Evolutionary conservation across 2,329 filamentous ascomycete species (phyloP), one percentile per base, ranked within the genome.

Genomic region (Penicillium sp.): DNA sequence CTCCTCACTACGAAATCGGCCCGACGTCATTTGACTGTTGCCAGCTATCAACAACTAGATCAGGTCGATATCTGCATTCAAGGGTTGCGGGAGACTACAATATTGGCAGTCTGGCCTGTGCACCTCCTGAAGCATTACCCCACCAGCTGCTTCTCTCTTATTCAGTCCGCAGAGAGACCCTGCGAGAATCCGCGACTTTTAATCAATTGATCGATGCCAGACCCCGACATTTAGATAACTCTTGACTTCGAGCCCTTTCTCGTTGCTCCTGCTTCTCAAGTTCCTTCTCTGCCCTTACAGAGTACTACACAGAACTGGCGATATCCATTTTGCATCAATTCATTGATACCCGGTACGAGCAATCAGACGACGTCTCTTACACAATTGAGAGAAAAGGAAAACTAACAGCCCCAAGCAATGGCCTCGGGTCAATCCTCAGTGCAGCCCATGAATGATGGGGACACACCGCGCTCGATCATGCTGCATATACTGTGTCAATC

Each of bases 401-500:
- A 11, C 33, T 35, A 35, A 35, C 14, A 11, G 4, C 34, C 35
- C 27, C 29, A 37, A 28, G 28, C 31, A 22, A 55, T 56, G 54
- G 46, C 44, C 29, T 36, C 44, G 25, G 25, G 16, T 14, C 5
- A 43, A 35, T 27, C 42, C 10, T n/a, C 52, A 18, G 31, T 56
- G 4, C 46, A 44, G 42, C 27, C 16, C 11, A 22, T 25, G 40
- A 13, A 6, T 22, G 27, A 19, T 44, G 38, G 10, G 33, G 22
- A 16, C n/a, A 27, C 14, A 35, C 45, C 7, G 18, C 50, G 41
- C 36, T 57, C 50, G n/a, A 57, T 72, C 31, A 59, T 58, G 9
- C 55, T 75, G 16, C 64, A 72, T 52, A 62, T 75, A 18, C 53
- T 75, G 6, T 74, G 72, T 46, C 73, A 73, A 11, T 71, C 71